A percentile compares a stretch with the other conserved stretches of the same genome.
Conservation (phyloP, 148 eudicot genomes). For the Chenopodium suecicum region DNA sequence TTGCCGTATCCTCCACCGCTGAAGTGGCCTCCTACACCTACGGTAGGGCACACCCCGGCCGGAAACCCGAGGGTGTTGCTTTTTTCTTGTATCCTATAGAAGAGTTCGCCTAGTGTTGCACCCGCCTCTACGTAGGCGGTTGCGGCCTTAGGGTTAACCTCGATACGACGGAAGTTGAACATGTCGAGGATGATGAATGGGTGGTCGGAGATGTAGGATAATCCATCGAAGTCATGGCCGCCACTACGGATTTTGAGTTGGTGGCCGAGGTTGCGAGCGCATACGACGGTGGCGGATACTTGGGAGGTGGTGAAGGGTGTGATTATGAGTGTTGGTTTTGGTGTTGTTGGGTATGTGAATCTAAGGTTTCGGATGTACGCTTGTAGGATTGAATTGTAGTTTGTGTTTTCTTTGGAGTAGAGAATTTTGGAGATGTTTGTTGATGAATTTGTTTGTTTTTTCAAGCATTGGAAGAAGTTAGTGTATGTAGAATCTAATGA, state of each 20-base stretch:
- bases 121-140: slow-evolving; percentile 26
- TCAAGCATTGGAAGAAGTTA: no score
- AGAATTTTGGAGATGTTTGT: no score
- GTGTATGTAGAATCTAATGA: no score
- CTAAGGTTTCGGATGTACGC: not conserved
- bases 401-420: no score
- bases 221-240: slow-evolving; percentile 27
- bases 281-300: slow-evolving; percentile 8
- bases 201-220: slow-evolving; percentile 13
- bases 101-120: slow-evolving; percentile 20
- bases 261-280: slow-evolving; percentile 15
- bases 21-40: slow-evolving; percentile 39
- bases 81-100: slow-evolving; percentile 17
- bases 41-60: slow-evolving; percentile 36
- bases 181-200: slow-evolving; percentile 24
- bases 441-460: no score
- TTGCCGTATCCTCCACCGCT: slow-evolving; percentile 39
- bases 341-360: not conserved
- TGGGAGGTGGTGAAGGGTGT: not conserved
- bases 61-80: slow-evolving; percentile 15
- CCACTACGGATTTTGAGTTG: slow-evolving; percentile 28
- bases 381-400: not conserved
- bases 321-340: slow-evolving; percentile 1
- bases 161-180: not conserved
- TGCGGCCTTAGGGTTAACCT: not conserved